These are phyloP conservation scores for Blastomyces percursus DNA, from an alignment of 2,329 filamentous ascomycete genomes.

Conservation along the genomic window DNA sequence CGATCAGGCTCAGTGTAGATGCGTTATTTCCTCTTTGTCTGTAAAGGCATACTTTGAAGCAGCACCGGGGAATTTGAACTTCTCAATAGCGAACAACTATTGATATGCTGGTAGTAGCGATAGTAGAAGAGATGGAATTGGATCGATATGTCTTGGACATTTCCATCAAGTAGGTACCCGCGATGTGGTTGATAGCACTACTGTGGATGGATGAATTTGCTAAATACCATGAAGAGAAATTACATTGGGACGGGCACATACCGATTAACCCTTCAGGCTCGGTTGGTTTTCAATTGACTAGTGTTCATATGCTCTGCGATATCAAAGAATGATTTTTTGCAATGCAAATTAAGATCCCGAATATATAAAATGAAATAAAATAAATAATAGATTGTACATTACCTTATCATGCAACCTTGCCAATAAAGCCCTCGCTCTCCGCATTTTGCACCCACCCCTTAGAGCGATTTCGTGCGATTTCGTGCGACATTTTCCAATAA, in stretches of 20 bases:
- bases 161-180: background rate
- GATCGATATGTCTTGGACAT: background rate
- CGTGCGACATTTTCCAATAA: background rate
- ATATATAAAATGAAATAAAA: background rate
- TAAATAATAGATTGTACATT: background rate
- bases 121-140: background rate
- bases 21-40: background rate
- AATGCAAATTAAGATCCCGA: background rate
- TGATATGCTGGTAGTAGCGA: background rate
- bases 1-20: background rate
- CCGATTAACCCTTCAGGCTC: background rate
- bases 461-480: background rate
- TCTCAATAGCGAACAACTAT: background rate
- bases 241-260: background rate
- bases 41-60: conserved; percentile 1
- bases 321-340: background rate
- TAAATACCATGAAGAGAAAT: background rate
- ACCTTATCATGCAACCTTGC: background rate
- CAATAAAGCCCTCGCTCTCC: background rate
- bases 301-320: background rate
- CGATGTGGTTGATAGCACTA: background rate
- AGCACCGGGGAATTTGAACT: background rate
- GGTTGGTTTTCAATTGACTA: background rate
- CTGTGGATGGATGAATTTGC: background rate
- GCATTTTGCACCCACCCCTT: background rate